A percentile compares a stretch with the other conserved stretches of the same genome.
These are phyloP conservation scores for Lathyrus oleraceus DNA, from an alignment of 306 rosid species.

Conservation along the genomic window DNA sequence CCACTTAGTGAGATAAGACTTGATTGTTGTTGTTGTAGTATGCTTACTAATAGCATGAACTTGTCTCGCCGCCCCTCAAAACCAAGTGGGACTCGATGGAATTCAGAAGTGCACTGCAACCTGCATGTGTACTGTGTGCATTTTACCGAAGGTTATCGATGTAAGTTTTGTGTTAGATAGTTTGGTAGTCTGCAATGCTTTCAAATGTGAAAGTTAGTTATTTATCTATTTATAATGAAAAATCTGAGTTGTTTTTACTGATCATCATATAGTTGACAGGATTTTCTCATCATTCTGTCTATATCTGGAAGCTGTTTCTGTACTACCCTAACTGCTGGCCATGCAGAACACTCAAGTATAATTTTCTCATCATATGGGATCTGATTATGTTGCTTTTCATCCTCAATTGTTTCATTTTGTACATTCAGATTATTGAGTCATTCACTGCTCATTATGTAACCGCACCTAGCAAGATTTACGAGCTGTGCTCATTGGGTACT, in stretches of 20 bases:
- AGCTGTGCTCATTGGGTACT: conserved; percentile 99
- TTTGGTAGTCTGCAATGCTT: background rate
- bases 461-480: conserved; percentile 90
- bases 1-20: background rate
- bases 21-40: background rate
- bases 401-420: background rate
- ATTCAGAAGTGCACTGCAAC: background rate
- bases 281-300: conserved; percentile 97
- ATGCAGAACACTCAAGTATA: conserved; percentile 95
- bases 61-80: background rate
- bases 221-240: background rate
- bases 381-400: conserved; percentile 21
- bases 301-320: conserved; percentile 93
- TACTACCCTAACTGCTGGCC: conserved; percentile 86
- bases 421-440: conserved; percentile 92
- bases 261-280: conserved; percentile 72
- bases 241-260: background rate
- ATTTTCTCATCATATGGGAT: conserved; percentile 7
- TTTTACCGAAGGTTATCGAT: background rate
- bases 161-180: background rate
- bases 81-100: background rate
- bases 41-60: background rate
- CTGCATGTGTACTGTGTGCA: background rate
- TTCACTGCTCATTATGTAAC: conserved; percentile 98
- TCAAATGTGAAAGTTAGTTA: background rate